phyloP scores from a whole-genome alignment of 306 rosid genomes.

The Carpinus viminea region DNA sequence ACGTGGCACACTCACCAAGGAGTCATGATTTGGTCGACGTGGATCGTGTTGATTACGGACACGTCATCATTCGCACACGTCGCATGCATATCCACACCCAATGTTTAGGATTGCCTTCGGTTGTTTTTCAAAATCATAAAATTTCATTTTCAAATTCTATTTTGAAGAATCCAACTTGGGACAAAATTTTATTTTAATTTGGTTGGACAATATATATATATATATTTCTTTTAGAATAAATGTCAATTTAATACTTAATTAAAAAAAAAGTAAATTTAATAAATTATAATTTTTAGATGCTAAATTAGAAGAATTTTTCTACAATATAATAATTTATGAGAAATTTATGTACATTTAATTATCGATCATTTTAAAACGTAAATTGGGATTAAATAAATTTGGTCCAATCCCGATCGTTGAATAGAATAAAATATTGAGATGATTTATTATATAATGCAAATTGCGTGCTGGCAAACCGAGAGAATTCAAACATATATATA shows the following conservation, averaged over 20 bases:
- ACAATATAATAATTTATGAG: no score
- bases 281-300: no score
- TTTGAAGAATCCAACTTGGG: no score
- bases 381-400: background rate
- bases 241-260: no score
- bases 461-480: background rate
- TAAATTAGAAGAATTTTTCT: no score
- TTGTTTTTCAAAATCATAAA: no score
- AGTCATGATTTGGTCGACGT: background rate
- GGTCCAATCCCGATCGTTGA: background rate
- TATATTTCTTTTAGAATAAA: no score
- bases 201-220: no score
- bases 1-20: background rate
- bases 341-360: no score
- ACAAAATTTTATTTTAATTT: no score
- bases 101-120: background rate
- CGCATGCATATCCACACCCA: background rate
- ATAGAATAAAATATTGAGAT: background rate
- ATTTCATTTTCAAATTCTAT: no score
- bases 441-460: background rate
- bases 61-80: conserved; percentile 11
- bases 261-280: no score
- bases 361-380: background rate
- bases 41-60: conserved; percentile 2
- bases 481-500: background rate